Conservation (phyloP, 2,329 filamentous ascomycete genomes). For the Diaporthe velutina region DNA sequence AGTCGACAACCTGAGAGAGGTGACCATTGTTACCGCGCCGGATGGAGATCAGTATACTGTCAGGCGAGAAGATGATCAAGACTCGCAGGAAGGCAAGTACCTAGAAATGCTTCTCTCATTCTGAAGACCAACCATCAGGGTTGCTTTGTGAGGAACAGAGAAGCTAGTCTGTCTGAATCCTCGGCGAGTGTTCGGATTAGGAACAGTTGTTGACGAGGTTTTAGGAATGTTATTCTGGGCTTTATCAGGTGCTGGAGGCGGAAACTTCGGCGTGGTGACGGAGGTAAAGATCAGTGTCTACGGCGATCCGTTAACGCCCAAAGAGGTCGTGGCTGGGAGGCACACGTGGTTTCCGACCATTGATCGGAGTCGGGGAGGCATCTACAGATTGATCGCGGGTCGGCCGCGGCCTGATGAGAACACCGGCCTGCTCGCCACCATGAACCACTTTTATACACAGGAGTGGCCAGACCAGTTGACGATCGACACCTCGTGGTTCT, state of each 20-base stretch:
- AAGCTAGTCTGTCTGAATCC: no score
- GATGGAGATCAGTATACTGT: slow-evolving; percentile 44
- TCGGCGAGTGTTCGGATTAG: background rate
- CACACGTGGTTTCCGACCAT: slow-evolving; percentile 43
- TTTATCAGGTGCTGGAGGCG: slow-evolving; percentile 54
- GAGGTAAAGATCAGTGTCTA: slow-evolving; percentile 47
- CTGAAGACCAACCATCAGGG: background rate
- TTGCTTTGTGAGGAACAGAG: background rate
- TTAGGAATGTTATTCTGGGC: slow-evolving; percentile 52
- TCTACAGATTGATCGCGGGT: background rate
- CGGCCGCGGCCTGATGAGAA: background rate
- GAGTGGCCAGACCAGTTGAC: slow-evolving; percentile 32
- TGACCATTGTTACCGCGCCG: slow-evolving; percentile 51
- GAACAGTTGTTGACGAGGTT: background rate
- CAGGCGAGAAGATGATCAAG: slow-evolving; percentile 36
- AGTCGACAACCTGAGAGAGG: slow-evolving; percentile 51
- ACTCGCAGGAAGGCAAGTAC: slow-evolving; percentile 41
- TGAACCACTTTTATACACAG: slow-evolving; percentile 34
- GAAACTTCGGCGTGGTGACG: slow-evolving; percentile 55
- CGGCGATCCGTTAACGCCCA: slow-evolving; percentile 30
- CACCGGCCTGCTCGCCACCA: background rate
- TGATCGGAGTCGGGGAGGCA: background rate
- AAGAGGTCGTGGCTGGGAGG: slow-evolving; percentile 44
- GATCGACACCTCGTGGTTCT: slow-evolving; percentile 37
- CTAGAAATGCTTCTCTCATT: no score